Percentiles rank a stretch among this genome's conserved stretches.
Conservation (phyloP, 352 stramenopile genomes). For the Pythium oligandrum region DNA sequence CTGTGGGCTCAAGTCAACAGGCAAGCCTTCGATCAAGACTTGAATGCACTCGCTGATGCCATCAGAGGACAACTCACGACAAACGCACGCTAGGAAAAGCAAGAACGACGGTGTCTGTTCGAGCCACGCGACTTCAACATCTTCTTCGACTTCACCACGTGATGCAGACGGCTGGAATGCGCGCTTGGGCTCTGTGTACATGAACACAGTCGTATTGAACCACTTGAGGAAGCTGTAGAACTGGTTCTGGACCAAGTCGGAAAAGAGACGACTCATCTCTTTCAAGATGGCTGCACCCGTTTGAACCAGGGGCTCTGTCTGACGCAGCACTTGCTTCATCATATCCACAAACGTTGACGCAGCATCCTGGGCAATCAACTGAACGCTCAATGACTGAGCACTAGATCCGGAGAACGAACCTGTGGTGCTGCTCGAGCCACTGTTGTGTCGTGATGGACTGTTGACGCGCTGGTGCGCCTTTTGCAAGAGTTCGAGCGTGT, state of each 20-base stretch:
- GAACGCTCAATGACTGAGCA: conserved; percentile 32
- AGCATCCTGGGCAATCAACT: conserved; percentile 49
- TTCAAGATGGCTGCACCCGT: conserved; percentile 56
- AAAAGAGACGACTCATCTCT: conserved; percentile 73
- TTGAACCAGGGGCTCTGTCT: conserved; percentile 76
- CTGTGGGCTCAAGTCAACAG: conserved; percentile 8
- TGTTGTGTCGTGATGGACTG: conserved; percentile 20
- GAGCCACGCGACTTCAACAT: conserved; percentile 40
- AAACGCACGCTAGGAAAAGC: conserved; percentile 69
- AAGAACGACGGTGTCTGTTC: conserved; percentile 62
- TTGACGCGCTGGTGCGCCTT: conserved; percentile 48
- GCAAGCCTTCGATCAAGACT: conserved; percentile 65
- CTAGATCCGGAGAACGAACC: conserved; percentile 1
- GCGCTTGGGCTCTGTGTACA: conserved; percentile 69
- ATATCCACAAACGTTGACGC: conserved; percentile 54
- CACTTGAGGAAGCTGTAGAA: conserved; percentile 82
- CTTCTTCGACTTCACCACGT: conserved; percentile 21
- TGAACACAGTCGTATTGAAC: conserved; percentile 60
- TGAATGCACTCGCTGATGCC: conserved; percentile 71
- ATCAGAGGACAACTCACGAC: conserved; percentile 50
- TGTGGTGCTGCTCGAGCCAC: conserved; percentile 3
- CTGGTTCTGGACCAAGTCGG: conserved; percentile 71
- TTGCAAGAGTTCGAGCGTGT: conserved; percentile 55
- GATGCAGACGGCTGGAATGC: conserved; percentile 27
- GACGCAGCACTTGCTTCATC: conserved; percentile 73